Percentiles rank a stretch among this genome's conserved stretches.
phyloP scores from a whole-genome alignment of 2,329 filamentous ascomycete species.

The Apiospora malaysiana region DNA sequence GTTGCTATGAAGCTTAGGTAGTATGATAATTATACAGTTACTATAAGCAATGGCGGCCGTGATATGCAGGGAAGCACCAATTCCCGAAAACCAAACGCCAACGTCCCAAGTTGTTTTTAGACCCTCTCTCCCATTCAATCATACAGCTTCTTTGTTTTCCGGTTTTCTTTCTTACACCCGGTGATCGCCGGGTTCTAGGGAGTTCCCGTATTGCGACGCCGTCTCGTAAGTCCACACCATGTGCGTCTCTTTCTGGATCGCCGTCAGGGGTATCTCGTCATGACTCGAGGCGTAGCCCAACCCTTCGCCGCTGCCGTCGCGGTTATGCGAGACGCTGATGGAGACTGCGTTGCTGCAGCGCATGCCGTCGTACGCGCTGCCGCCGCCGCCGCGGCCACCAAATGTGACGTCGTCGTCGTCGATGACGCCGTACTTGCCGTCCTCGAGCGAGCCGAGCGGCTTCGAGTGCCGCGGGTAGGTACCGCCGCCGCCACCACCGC shows the following conservation, averaged over 20 bases:
- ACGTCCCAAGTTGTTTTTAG: not conserved
- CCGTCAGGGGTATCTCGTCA: constrained; percentile 16
- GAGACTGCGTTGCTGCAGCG: not conserved
- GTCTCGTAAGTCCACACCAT: not conserved
- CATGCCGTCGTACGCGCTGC: not conserved
- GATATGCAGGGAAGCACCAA: not conserved
- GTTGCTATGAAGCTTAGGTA: not conserved
- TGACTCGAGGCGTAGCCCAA: not conserved
- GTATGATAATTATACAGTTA: constrained; percentile 3
- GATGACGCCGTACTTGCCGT: constrained; percentile 22
- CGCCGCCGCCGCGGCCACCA: not conserved
- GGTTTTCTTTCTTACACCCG: not conserved
- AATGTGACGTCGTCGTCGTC: constrained; percentile 11
- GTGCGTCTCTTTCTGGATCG: constrained; percentile 4
- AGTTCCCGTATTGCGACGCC: not conserved
- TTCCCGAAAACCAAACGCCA: not conserved
- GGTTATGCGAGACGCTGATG: not conserved
- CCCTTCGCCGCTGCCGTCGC: not conserved
- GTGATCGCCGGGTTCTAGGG: not conserved
- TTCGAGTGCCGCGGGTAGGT: not conserved
- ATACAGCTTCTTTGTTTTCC: not conserved
- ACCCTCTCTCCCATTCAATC: not conserved
- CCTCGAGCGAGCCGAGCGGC: not conserved
- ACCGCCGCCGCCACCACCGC: not conserved
- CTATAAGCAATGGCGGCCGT: not conserved